Evolutionary conservation across 108 stramenopile species (phyloP), one percentile per base, ranked within the genome.

Genomic region (Cyclotella distinguenda): DNA sequence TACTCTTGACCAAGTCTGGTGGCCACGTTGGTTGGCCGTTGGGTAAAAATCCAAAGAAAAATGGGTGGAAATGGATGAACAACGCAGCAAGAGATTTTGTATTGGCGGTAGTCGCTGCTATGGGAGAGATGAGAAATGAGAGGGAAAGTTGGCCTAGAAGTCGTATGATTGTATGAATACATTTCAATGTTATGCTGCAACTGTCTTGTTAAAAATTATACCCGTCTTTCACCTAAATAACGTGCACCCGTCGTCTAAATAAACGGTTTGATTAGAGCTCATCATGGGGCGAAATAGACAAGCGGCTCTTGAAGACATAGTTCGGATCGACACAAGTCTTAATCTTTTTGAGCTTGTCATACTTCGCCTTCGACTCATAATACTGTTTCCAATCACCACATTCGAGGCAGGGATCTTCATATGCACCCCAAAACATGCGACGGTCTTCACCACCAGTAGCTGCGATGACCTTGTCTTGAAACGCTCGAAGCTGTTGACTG

Each of bases 1-100:
- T 93, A 15, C 42, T 93, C 11, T 52, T 93, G 36, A 93, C 91
- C 8, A 88, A 87, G 49, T 76, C 66, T 18, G 91, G 91, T 25
- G 91, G 91, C 7, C 91, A 93, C 52, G 91, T 89, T 62, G 62
- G 91, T 11, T 93, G 91, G 89, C 88, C 91, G 3, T 46, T 87
- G 21, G 91, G 91, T 15, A 42, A 33, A 34, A 71, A 85, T 48
- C 85, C 86, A 0, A 45, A 36, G 25, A 28, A 35, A 21, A 8
- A 82, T 22, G 81, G 79, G 11, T 93, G 88, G 91, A 67, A 76
- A 47, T 93, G 86, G 86, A 93, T 93, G 88, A 83, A 77, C 44
- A 78, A 88, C 63, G 74, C 71, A 12, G 85, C 72, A 0, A 49
- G 66, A 42, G 77, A 70, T 32, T 93, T 90, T 65, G 82, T 74